phyloP scores from a whole-genome alignment of 1,284 basidiomycete species.

The Irpex sp. region DNA sequence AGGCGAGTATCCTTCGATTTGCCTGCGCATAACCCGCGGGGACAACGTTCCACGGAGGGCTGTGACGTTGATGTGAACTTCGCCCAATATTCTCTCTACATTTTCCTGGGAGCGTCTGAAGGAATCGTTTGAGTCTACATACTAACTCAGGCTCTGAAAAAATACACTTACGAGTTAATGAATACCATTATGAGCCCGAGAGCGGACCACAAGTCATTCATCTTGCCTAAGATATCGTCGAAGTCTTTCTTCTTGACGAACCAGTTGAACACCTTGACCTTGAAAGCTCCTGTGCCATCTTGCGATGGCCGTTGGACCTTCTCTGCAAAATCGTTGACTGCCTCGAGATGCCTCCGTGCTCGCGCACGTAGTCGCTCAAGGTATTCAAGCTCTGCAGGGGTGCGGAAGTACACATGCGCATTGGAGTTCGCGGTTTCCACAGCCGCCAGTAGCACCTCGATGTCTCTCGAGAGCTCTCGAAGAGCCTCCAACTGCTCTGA shows the following conservation, averaged over 20 bases:
- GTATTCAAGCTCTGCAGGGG: neutral
- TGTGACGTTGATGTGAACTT: neutral
- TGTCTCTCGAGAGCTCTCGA: neutral
- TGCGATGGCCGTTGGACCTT: neutral
- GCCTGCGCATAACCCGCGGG: neutral
- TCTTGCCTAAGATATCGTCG: neutral
- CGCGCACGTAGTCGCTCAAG: neutral
- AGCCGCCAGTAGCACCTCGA: neutral
- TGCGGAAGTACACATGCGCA: neutral
- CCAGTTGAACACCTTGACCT: neutral
- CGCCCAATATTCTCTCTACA: neutral
- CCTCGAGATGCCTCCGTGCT: neutral
- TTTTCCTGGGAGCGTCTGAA: neutral
- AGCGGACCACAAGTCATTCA: neutral
- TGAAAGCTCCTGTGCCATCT: neutral
- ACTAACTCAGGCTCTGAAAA: neutral
- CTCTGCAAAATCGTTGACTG: neutral
- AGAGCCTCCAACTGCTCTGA: neutral
- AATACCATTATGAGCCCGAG: neutral
- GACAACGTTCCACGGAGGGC: neutral
- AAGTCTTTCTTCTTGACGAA: neutral
- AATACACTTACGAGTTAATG: neutral
- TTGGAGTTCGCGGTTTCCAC: neutral
- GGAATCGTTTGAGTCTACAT: neutral
- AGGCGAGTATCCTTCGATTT: neutral